Conservation (phyloP, 805 yeast species). For the Lachancea thermotolerans region DNA sequence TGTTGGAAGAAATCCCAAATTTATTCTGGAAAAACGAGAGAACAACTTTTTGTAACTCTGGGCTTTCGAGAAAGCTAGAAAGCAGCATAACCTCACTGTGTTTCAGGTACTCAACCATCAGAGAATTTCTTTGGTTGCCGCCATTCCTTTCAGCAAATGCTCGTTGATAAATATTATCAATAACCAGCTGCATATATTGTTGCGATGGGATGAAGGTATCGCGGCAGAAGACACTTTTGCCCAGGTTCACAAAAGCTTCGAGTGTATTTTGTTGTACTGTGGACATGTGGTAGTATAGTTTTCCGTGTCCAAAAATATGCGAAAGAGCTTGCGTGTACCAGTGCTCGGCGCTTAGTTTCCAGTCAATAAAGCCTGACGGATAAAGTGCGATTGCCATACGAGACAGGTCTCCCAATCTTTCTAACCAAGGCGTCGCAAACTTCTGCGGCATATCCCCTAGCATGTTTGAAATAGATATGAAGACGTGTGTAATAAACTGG, state of each 20-base stretch:
- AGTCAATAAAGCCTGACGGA: conserved; percentile 72
- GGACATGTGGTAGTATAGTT: conserved; percentile 79
- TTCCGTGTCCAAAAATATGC: conserved; percentile 76
- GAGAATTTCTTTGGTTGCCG: conserved; percentile 26
- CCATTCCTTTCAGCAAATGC: conserved; percentile 36
- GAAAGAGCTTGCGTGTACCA: conserved; percentile 76
- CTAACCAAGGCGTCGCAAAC: conserved; percentile 54
- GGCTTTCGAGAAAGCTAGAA: conserved; percentile 49
- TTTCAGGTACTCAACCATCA: conserved; percentile 35
- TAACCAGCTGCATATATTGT: conserved; percentile 68
- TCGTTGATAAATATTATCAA: conserved; percentile 63
- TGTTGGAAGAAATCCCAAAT: conserved; percentile 59
- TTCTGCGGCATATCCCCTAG: conserved; percentile 33
- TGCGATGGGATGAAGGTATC: conserved; percentile 82
- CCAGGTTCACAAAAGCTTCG: conserved; percentile 73
- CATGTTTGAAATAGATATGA: conserved; percentile 43
- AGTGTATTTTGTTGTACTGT: conserved; percentile 68
- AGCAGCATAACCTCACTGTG: conserved; percentile 62
- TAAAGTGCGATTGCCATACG: conserved; percentile 84
- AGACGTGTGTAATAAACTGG: conserved; percentile 67
- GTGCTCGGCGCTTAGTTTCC: conserved; percentile 76
- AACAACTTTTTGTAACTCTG: conserved; percentile 51
- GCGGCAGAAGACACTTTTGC: conserved; percentile 70
- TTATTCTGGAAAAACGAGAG: conserved; percentile 56
- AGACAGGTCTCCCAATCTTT: conserved; percentile 77